Base-by-base conservation (phyloP, 2,329 filamentous ascomycete species). In the Tothia fuscella region DNA sequence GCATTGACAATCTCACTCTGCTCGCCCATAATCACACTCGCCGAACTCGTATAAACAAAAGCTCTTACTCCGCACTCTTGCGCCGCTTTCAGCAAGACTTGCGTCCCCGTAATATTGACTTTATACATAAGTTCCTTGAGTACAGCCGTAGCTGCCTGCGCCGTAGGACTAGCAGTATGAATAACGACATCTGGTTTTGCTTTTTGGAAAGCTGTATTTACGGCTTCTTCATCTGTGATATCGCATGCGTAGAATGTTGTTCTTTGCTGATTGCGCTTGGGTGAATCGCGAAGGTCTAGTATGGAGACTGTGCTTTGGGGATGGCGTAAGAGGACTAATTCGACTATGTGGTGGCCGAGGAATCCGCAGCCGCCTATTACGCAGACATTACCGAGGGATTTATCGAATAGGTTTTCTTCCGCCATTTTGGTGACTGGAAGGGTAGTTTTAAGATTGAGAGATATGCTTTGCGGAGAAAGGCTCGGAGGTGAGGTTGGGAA, bases 1-100 rank as follows among this genome's bases (percentile, higher is more conserved):
- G 36, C 43, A 29, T 45, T 45, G 16, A 43, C 26, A n/a, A 47
- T 12, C 12, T 29, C 34, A 14, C 28, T 41, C 37, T 28, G 10
- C 19, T 30, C 26, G 9, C 36, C 42, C 12, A 22, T 38, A 49
- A 94, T 70, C 47, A 94, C 81, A 46, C 86, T 93, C 41, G 84
- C 82, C 41, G 82, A 91, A 60, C 83, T 91, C 16, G 89, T 96
- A 63, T 89, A 94, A 35, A 96, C 84, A 49, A 96, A 77, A 0
- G 76, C 84, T 62, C 80, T 85, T 54, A 89, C 86, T 47, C 74
- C 79, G 25, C 61, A 71, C 50, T 74, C 68, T 55, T 74, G 72
- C 51, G 82, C 82, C 12, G 83, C 84, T 28, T 80, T 75, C 41
- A 96, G 67, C 37, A 95, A 73, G 49, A 81, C 78, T 49, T 70